Evolutionary conservation across 75 land plant genomes (phyloP).

Genomic region (Isoetes taiwanensis): DNA sequence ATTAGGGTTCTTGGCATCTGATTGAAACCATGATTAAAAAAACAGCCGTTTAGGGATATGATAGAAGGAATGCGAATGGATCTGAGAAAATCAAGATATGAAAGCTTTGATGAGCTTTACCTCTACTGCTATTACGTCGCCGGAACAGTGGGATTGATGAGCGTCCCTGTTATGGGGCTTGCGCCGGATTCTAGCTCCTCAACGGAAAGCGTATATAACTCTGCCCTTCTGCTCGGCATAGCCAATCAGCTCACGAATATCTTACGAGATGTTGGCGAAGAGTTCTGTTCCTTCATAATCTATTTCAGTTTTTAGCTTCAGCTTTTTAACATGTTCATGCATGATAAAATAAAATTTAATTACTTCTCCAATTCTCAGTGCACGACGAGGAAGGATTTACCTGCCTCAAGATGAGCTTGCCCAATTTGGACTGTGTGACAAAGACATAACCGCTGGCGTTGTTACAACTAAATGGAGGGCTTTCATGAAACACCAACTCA

Average conservation of each 20-base stretch:
- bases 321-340: neutral
- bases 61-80: conserved; percentile 90
- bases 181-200: conserved; percentile 47
- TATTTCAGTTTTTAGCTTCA: neutral
- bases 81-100: conserved; percentile 55
- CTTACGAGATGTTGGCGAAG: conserved; percentile 84
- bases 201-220: conserved; percentile 58
- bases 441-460: conserved; percentile 65
- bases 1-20: too few species aligned
- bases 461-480: conserved; percentile 83
- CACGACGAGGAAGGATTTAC: conserved; percentile 70
- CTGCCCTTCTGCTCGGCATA: conserved; percentile 65
- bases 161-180: conserved; percentile 88
- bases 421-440: conserved; percentile 56
- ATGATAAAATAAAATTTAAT: neutral
- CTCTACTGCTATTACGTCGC: conserved; percentile 86
- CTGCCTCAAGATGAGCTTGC: conserved; percentile 85
- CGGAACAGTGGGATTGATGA: conserved; percentile 75
- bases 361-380: conserved; percentile 39
- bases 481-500: conserved; percentile 78
- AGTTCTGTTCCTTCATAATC: conserved; percentile 19
- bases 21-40: too few species aligned
- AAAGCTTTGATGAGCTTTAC: conserved; percentile 72
- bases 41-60: conserved; percentile 89
- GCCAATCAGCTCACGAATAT: conserved; percentile 83